phyloP scores from a whole-genome alignment of 1,284 basidiomycete genomes.

The Dichomitus squalens region DNA sequence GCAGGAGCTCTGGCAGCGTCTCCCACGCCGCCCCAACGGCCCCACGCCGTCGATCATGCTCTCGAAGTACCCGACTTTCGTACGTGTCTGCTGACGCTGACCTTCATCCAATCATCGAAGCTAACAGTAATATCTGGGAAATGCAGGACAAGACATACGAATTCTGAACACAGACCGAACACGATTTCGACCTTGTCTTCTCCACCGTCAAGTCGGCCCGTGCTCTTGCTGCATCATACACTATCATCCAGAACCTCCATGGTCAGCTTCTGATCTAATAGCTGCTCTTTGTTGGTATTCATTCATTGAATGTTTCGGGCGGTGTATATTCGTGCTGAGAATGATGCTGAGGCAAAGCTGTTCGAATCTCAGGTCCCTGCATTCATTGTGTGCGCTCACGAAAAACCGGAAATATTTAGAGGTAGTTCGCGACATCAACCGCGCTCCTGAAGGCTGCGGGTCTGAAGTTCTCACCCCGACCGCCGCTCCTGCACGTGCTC shows the following conservation, averaged over 20 bases:
- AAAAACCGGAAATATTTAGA: constrained; percentile 81
- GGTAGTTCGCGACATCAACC: constrained; percentile 49
- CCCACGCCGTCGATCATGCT: constrained; percentile 89
- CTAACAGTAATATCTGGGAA: no score
- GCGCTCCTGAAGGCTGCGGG: constrained; percentile 89
- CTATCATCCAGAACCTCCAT: constrained; percentile 87
- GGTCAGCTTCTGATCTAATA: constrained; percentile 43
- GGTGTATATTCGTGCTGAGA: constrained; percentile 84
- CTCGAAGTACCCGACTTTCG: constrained; percentile 79
- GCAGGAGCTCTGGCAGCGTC: constrained; percentile 97
- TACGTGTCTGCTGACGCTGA: constrained; percentile 48
- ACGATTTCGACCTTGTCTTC: constrained; percentile 89
- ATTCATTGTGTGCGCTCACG: constrained; percentile 79
- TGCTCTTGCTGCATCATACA: constrained; percentile 90
- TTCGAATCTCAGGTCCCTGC: constrained; percentile 77
- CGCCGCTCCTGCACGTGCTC: constrained; percentile 78
- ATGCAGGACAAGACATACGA: constrained; percentile 65
- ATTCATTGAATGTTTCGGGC: background rate
- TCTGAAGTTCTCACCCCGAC: constrained; percentile 79
- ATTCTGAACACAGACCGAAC: constrained; percentile 78
- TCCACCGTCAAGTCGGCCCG: constrained; percentile 79
- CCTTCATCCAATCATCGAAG: no score
- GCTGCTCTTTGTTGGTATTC: background rate
- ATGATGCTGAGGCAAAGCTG: constrained; percentile 62
- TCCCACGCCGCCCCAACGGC: constrained; percentile 86